These are phyloP conservation scores for Fonsecaea monophora DNA, from an alignment of 2,329 filamentous ascomycete species.

Conservation along the genomic window DNA sequence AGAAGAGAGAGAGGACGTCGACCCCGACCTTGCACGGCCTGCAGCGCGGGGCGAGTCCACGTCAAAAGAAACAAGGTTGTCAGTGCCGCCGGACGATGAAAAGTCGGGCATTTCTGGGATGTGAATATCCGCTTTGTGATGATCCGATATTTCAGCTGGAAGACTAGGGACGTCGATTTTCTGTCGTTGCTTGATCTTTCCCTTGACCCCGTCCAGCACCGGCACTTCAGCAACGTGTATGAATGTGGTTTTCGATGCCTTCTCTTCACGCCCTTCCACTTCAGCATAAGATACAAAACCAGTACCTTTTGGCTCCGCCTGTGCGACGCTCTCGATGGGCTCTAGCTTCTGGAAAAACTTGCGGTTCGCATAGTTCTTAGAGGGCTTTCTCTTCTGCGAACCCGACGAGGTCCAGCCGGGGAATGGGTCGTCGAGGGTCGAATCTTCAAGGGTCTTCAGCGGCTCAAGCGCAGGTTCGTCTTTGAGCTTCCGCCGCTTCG, in stretches of 20 bases:
- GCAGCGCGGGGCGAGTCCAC: background rate
- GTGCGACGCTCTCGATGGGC: constrained; percentile 8
- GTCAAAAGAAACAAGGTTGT: constrained; percentile 21
- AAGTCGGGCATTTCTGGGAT: constrained; percentile 31
- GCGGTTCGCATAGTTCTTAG: constrained; percentile 27
- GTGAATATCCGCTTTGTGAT: constrained; percentile 14
- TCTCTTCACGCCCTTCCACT: constrained; percentile 11
- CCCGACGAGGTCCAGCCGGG: constrained; percentile 19
- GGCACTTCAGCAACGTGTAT: constrained; percentile 17
- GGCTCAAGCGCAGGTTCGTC: constrained; percentile 17
- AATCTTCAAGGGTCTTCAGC: background rate
- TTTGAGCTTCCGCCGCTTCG: constrained; percentile 30
- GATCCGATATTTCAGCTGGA: constrained; percentile 5
- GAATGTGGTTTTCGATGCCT: constrained; percentile 17
- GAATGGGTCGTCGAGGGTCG: constrained; percentile 16
- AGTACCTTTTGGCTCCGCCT: background rate
- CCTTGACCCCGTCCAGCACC: background rate
- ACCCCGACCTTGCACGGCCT: constrained; percentile 26
- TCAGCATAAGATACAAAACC: constrained; percentile 22
- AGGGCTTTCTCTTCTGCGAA: constrained; percentile 30
- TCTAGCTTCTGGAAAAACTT: constrained; percentile 27
- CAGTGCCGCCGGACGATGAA: constrained; percentile 26
- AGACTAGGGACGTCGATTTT: constrained; percentile 17
- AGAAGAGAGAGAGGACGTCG: constrained; percentile 32
- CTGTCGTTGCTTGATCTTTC: background rate